phyloP scores from a whole-genome alignment of 768 basidiomycete species.

The Mycena indigotica region DNA sequence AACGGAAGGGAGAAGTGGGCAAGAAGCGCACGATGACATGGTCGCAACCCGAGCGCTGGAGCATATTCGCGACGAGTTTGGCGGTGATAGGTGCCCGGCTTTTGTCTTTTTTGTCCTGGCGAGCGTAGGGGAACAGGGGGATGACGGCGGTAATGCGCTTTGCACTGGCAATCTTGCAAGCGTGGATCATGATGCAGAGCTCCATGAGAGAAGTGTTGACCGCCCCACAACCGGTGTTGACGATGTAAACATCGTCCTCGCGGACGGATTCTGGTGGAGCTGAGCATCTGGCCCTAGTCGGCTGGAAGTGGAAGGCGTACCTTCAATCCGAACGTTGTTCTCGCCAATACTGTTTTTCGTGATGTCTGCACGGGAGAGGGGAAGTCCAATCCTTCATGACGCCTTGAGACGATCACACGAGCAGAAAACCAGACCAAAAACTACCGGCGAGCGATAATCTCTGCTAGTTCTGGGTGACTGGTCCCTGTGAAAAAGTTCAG shows the following conservation, averaged over 20 bases:
- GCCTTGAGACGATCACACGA: slow-evolving; percentile 20
- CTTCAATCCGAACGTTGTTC: slow-evolving; percentile 80
- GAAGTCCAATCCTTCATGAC: slow-evolving; percentile 80
- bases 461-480: slow-evolving; percentile 93
- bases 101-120: slow-evolving; percentile 99
- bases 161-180: slow-evolving; percentile 99
- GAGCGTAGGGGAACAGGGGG: slow-evolving; percentile 93
- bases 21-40: slow-evolving; percentile 82
- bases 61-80: slow-evolving; percentile 97
- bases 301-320: slow-evolving; percentile 5
- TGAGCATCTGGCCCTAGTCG: not conserved
- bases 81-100: slow-evolving; percentile 97
- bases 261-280: slow-evolving; percentile 78
- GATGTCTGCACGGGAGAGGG: slow-evolving; percentile 85
- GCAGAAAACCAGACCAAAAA: slow-evolving; percentile 27
- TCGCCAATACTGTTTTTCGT: slow-evolving; percentile 90
- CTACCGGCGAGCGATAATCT: slow-evolving; percentile 91
- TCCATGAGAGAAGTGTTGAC: slow-evolving; percentile 98
- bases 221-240: slow-evolving; percentile 86
- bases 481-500: slow-evolving; percentile 62
- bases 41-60: slow-evolving; percentile 90
- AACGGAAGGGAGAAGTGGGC: not conserved
- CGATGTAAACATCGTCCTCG: slow-evolving; percentile 98
- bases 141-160: slow-evolving; percentile 98
- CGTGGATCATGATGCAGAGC: slow-evolving; percentile 98